Evolutionary conservation across 2,329 filamentous ascomycete genomes (phyloP), one percentile per base, ranked within the genome.

Genomic region (Penicillium sp.): DNA sequence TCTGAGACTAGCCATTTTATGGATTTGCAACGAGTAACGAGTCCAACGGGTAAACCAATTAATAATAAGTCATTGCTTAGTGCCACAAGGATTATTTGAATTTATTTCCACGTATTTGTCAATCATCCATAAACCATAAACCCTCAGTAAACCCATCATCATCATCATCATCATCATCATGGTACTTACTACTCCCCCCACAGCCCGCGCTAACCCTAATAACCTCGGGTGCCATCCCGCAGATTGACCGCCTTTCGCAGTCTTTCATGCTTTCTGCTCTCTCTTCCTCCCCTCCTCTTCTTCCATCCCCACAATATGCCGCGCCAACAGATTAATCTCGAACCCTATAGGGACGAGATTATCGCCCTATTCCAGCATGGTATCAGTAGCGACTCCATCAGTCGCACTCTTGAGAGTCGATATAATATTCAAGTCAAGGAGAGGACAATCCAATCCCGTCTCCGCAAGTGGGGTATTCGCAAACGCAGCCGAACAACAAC

Each of bases 391-490:
- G 59, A 65, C 48, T 58, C 62, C 2, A 65, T 65, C 49, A 56
- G 62, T 36, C 61, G 57, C 44, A 59, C 57, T 7, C 57, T 65
- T 10, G 59, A 62, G 29, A 59, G 48, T 28, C 60, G 59, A 34
- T 59, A 63, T 56, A 62, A 62, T 47, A 63, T 65, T 34, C 62
- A 64, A 50, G 62, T 65, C 9, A 63, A 62, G 28, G 62, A 65
- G 40, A 53, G 62, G 26, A 64, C 62, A 26, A 64, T 65, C 43
- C 62, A 65, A 39, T 62, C 61, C n/a, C 61, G 62, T 18, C 59
- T 65, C 24, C 62, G 62, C 51, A 60, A 63, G 59, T 65, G 62
- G 62, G 62, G 62, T 36, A 62, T 65, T 31, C 62, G 62, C 48
- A 65, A 65, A 49, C 62, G 62, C 58, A 61, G 61, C 49, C 61